Evolutionary conservation across 345 rosid genomes (phyloP).

Genomic region (Chamaenerion angustifolium): DNA sequence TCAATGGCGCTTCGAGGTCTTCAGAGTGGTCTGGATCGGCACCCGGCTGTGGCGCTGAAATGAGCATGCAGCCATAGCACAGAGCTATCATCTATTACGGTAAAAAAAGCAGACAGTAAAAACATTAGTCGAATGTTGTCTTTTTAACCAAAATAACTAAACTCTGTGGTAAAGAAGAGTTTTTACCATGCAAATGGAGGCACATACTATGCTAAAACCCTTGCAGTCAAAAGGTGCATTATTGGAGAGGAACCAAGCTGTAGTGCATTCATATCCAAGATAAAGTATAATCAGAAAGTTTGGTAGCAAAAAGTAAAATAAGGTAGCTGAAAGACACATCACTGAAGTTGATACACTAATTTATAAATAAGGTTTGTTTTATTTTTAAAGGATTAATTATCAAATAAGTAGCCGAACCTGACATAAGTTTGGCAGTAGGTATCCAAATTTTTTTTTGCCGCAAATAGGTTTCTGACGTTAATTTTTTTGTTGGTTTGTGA

Average conservation of each 20-base stretch:
- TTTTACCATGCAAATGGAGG: constrained; percentile 38
- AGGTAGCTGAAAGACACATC: not conserved
- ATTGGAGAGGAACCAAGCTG: constrained; percentile 37
- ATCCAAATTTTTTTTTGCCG: no score
- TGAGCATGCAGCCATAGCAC: constrained; percentile 21
- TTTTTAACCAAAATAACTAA: not conserved
- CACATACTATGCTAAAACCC: constrained; percentile 36
- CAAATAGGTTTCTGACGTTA: no score
- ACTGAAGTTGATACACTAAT: no score
- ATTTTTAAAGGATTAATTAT: no score
- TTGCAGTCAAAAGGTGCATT: constrained; percentile 41
- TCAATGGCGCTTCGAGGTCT: constrained; percentile 26
- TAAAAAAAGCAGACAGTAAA: not conserved
- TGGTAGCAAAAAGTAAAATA: no score
- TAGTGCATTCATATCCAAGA: no score
- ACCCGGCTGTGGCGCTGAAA: constrained; percentile 8
- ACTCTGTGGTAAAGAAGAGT: not conserved
- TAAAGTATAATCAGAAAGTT: no score
- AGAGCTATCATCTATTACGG: constrained; percentile 6
- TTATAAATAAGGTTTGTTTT: no score
- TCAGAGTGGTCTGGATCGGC: constrained; percentile 5
- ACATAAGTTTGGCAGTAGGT: no score
- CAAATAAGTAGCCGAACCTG: no score
- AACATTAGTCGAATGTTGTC: not conserved
- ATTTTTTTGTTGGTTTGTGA: no score